Evolutionary conservation across 306 rosid species (phyloP), one percentile per base, ranked within the genome.

Genomic region (Arachis hypogaea): DNA sequence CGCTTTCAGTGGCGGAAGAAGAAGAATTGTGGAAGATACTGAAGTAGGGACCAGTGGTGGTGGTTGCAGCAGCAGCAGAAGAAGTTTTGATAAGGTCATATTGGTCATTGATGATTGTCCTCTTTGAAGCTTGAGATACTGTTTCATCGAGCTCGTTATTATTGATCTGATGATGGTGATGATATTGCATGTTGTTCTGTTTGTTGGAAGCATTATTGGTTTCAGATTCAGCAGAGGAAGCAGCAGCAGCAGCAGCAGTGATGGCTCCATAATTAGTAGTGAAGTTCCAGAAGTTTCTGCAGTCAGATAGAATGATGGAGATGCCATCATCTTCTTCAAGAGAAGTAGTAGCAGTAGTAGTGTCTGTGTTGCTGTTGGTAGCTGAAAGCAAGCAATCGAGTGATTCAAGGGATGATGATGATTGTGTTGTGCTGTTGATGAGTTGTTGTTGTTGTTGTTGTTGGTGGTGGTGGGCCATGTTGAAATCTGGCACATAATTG

Each of bases 281-380:
- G 51, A 83, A 85, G 84, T 69, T 90, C 90, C 87, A 84, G n/a
- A 86, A 69, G 77, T 82, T 88, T 81, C 88, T 82, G 78, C 86
- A 89, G 68, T 85, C 90, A 56, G 89, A 79, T 68, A 89, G 74
- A 42, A 86, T 64, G 80, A 80, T 81, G 73, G 97, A 89, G 63
- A 86, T 86, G 7, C 88, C 92, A 62, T 91, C 84, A 68, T 83
- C 87, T 80, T 80, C 74, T 3, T 68, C 47, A 33, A 33, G 38
- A 33, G 38, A 33, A 33, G 38, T 33, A 33, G 38, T 33, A 33
- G 38, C 4, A 33, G 38, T 33, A 18, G 82, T 79, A 3, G 82
- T 68, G 42, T 80, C 87, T 18, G 82, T 72, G 72, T 80, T 80
- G 44, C 79, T 76, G 59, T 69, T 83, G 36, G 80, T 50, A n/a